Evolutionary conservation across 169 alveolate genomes (phyloP).

Genomic region (Perkinsus chesapeaki): DNA sequence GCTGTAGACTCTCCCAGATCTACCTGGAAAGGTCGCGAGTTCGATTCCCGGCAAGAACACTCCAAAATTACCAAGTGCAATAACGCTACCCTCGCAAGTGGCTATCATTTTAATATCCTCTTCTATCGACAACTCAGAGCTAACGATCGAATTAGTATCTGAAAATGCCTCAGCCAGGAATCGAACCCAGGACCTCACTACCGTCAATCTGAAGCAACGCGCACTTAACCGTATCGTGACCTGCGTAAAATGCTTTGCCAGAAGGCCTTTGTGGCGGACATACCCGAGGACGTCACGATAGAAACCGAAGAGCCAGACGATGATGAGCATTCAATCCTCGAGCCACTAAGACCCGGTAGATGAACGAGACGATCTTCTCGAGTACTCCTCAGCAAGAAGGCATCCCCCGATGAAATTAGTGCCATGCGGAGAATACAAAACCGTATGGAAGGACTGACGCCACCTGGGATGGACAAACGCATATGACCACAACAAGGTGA

Average conservation of each 20-base stretch:
- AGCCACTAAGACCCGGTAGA: not conserved
- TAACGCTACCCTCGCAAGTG: not conserved
- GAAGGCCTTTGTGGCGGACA: too few species aligned
- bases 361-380: not conserved
- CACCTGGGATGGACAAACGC: not conserved
- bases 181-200: not conserved
- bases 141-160: not conserved
- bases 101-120: not conserved
- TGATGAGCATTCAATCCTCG: not conserved
- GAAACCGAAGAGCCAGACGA: not conserved
- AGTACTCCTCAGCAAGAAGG: not conserved
- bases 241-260: too few species aligned
- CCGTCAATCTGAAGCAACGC: not conserved
- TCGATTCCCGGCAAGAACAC: not conserved
- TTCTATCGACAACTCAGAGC: not conserved
- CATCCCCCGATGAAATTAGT: not conserved
- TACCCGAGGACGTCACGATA: not conserved
- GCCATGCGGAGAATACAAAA: not conserved
- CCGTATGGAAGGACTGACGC: too few species aligned
- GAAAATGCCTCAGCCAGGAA: not conserved
- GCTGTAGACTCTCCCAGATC: not conserved
- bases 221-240: not conserved
- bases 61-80: not conserved
- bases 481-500: not conserved
- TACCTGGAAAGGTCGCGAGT: not conserved